A percentile compares a stretch with the other conserved stretches of the same genome.
These are phyloP conservation scores for Naganishia antarctica DNA, from an alignment of 768 basidiomycete species.

Conservation along the genomic window DNA sequence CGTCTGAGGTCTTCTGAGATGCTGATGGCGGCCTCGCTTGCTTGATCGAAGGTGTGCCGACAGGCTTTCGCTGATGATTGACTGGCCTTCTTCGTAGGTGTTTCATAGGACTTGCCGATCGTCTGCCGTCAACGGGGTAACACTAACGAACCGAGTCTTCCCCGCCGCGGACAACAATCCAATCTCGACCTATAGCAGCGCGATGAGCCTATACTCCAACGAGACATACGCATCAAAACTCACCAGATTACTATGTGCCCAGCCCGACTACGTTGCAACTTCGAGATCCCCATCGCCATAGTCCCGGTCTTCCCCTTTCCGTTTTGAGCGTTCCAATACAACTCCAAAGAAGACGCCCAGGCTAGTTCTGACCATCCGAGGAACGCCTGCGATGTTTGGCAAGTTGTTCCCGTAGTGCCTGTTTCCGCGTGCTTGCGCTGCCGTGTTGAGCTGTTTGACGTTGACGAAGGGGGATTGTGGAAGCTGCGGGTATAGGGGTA, in stretches of 20 bases:
- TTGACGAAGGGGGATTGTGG: constrained; percentile 76
- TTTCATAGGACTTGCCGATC: constrained; percentile 87
- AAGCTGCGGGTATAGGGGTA: constrained; percentile 55
- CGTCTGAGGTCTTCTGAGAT: neutral
- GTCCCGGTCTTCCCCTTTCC: constrained; percentile 57
- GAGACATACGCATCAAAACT: constrained; percentile 43
- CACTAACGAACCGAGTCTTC: constrained; percentile 66
- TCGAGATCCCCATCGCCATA: constrained; percentile 93
- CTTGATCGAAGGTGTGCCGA: constrained; percentile 38
- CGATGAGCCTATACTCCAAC: neutral
- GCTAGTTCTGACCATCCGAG: constrained; percentile 95
- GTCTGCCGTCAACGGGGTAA: constrained; percentile 83
- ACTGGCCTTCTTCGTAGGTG: constrained; percentile 32
- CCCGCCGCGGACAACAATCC: constrained; percentile 79
- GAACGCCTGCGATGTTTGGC: constrained; percentile 35
- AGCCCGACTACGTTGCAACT: constrained; percentile 70
- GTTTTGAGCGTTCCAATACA: constrained; percentile 16
- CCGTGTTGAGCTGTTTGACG: constrained; percentile 46
- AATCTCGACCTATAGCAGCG: constrained; percentile 74
- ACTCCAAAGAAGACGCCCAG: constrained; percentile 61
- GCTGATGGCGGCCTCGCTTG: constrained; percentile 4
- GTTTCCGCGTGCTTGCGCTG: constrained; percentile 57
- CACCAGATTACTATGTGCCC: constrained; percentile 70
- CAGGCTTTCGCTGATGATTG: constrained; percentile 5
- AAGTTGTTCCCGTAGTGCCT: constrained; percentile 29